Conservation (phyloP, 768 basidiomycete species). For the Dendrothele bispora region DNA sequence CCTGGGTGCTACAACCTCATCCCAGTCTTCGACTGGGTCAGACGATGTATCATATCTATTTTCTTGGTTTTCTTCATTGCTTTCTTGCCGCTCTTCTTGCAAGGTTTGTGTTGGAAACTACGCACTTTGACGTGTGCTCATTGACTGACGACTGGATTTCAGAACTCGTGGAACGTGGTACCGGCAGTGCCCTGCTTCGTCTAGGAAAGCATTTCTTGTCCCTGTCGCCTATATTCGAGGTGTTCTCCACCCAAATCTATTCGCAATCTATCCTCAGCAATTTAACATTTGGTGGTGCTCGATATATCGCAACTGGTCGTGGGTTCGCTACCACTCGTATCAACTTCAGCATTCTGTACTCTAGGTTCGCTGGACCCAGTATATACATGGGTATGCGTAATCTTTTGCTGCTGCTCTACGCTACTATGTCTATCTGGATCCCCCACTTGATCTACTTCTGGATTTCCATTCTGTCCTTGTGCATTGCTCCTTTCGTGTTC, state of each 20-base stretch:
- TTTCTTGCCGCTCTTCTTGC: conserved; percentile 93
- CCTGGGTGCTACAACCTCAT: conserved; percentile 94
- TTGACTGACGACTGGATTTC: conserved; percentile 3
- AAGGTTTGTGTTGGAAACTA: conserved; percentile 63
- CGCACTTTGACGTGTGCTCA: background rate
- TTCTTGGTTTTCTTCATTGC: conserved; percentile 99
- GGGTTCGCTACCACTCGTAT: conserved; percentile 98
- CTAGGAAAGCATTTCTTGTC: conserved; percentile 97
- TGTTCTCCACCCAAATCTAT: conserved; percentile 98
- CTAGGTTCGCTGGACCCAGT: conserved; percentile 98
- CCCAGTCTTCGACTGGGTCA: conserved; percentile 98
- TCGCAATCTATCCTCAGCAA: conserved; percentile 96
- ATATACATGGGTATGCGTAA: conserved; percentile 99
- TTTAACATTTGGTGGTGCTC: conserved; percentile 95
- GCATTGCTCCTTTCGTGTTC: conserved; percentile 97
- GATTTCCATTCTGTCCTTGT: conserved; percentile 93
- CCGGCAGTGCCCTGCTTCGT: conserved; percentile 91
- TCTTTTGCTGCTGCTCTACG: conserved; percentile 85
- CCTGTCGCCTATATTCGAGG: conserved; percentile 95
- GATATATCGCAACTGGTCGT: conserved; percentile 98
- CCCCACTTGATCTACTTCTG: conserved; percentile 98
- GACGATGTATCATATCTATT: conserved; percentile 93
- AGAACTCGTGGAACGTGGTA: conserved; percentile 97
- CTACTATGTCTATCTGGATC: conserved; percentile 89
- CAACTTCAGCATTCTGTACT: conserved; percentile 95